phyloP scores from a whole-genome alignment of 768 basidiomycete genomes.

The Lactarius vividus region DNA sequence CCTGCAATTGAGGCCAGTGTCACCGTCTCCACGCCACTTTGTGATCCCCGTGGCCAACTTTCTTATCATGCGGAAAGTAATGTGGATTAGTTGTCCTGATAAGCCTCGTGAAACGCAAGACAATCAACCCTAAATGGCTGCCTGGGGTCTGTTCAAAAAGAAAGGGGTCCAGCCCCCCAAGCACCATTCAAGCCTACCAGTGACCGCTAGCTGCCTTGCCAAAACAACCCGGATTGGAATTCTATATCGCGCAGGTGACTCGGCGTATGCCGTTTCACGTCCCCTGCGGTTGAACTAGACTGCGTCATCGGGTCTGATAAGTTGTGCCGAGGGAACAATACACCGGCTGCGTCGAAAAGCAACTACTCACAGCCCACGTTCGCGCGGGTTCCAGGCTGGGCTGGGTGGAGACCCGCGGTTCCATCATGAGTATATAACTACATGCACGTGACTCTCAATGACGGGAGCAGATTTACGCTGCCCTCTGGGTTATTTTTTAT shows the following conservation, averaged over 20 bases:
- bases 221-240: constrained; percentile 17
- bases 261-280: constrained; percentile 21
- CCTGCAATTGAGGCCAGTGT: neutral
- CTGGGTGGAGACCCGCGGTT: constrained; percentile 20
- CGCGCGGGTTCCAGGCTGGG: constrained; percentile 22
- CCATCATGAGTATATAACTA: neutral
- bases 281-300: neutral
- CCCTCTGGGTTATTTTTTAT: neutral
- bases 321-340: constrained; percentile 20
- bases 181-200: neutral
- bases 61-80: neutral
- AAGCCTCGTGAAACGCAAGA: neutral
- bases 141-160: neutral
- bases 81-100: neutral
- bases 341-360: constrained; percentile 13
- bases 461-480: constrained; percentile 6
- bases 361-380: constrained; percentile 19
- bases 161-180: constrained; percentile 2
- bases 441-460: constrained; percentile 15
- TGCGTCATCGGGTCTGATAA: constrained; percentile 20
- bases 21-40: neutral
- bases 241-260: constrained; percentile 22
- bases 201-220: neutral
- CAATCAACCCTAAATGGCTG: neutral
- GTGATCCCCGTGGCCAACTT: neutral